Evolutionary conservation across 2,329 filamentous ascomycete species (phyloP), one percentile per base, ranked within the genome.

Genomic region (Niveomyces coronatus): DNA sequence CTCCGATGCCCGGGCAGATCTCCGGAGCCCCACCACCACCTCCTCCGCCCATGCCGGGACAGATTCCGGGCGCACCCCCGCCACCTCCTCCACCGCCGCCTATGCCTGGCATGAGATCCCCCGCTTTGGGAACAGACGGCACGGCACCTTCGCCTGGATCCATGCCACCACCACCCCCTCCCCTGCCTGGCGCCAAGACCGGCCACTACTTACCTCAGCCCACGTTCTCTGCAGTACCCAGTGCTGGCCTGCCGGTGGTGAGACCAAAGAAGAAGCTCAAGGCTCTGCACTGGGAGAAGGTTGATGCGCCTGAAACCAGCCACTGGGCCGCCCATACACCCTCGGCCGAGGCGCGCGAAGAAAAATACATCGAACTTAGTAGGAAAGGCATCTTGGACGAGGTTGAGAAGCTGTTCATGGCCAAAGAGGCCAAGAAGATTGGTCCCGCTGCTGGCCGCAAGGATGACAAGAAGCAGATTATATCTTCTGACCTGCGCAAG

Each of bases 221-320:
- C 22, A 67, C 68, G 41, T 72, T 74, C 44, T 62, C 66, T 15
- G 54, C 70, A 11, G 63, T 76, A 9, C 52, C 61, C 16, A 73
- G 76, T 7, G 68, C 85, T 48, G 77, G 81, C 30, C 64, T 94
- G 51, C 81, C 85, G 24, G 83, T 87, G 44, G 85, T 87, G 37
- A 72, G 89, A 50, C 87, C 91, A 16, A 96, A 95, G 75, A 96
- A 94, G 78, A 98, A 96, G 71, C 85, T 98, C 61, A 98, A 98
- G 76, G 89, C 89, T 42, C 72, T 98, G 49, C 91, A 98, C 65
- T 96, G 91, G 89, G 91, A 98, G 64, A 96, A 96, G 68, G 86
- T 98, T 39, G 91, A 98, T 61, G 76, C 84, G 37, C 85, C 87
- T 16, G 79, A 91, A 56, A 83, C 86, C 35, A 95, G 89, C 38